phyloP scores from a whole-genome alignment of 2,329 filamentous ascomycete species.

The Xylaria sp. region DNA sequence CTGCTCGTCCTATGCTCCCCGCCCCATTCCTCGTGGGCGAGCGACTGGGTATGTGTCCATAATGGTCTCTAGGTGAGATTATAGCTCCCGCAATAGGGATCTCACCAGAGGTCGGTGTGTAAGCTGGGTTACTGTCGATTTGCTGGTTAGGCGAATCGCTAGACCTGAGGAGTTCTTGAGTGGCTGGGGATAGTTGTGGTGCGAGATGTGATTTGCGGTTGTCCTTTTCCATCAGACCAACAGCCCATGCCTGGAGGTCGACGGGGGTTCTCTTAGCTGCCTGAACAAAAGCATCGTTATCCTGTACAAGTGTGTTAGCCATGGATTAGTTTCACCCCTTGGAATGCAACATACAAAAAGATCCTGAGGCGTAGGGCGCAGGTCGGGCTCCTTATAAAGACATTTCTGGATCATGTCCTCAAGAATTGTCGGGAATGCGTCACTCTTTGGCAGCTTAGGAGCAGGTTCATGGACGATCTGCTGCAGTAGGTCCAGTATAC shows the following conservation, averaged over 20 bases:
- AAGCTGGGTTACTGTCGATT: constrained; percentile 58
- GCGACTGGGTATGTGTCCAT: constrained; percentile 57
- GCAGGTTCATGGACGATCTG: constrained; percentile 98
- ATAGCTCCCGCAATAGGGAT: constrained; percentile 73
- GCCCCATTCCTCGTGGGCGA: constrained; percentile 64
- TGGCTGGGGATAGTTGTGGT: constrained; percentile 81
- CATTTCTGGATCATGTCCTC: constrained; percentile 99
- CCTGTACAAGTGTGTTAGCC: constrained; percentile 61
- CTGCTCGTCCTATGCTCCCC: constrained; percentile 58
- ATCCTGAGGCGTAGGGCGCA: constrained; percentile 90
- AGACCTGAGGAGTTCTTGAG: constrained; percentile 77
- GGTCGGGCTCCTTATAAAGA: constrained; percentile 86
- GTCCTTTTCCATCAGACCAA: constrained; percentile 91
- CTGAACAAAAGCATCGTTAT: constrained; percentile 92
- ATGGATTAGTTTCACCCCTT: constrained; percentile 37
- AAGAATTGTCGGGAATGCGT: constrained; percentile 93
- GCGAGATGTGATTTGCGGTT: constrained; percentile 95
- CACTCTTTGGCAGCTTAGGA: constrained; percentile 92
- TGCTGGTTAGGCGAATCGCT: constrained; percentile 68
- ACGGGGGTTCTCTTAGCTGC: constrained; percentile 97
- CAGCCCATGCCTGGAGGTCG: constrained; percentile 91
- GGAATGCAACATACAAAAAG: constrained; percentile 76
- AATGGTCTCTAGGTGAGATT: constrained; percentile 64
- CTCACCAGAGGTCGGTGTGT: constrained; percentile 77
- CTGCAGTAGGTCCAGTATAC: constrained; percentile 94